These are phyloP conservation scores for Apiotrichum gracile DNA, from an alignment of 1,284 basidiomycete species.

Conservation along the genomic window DNA sequence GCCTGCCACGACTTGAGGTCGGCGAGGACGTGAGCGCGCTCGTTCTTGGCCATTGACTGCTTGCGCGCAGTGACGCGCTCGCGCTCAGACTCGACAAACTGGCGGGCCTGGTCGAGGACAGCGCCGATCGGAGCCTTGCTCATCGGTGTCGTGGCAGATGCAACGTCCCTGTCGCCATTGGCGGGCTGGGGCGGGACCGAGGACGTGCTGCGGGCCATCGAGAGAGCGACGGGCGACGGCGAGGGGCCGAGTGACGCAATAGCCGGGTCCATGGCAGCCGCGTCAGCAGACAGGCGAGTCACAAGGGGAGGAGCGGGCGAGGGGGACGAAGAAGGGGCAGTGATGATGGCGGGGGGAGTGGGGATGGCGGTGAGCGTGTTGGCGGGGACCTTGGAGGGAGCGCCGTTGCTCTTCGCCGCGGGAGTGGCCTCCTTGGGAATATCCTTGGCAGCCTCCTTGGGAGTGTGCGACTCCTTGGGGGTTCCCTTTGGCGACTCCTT, in stretches of 20 bases:
- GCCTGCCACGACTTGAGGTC: constrained; percentile 88
- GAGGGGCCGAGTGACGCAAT: constrained; percentile 16
- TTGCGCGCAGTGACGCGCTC: constrained; percentile 83
- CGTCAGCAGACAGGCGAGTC: constrained; percentile 13
- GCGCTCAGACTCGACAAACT: constrained; percentile 83
- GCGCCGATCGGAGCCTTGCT: constrained; percentile 18
- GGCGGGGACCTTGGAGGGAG: constrained; percentile 1
- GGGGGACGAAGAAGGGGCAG: background rate
- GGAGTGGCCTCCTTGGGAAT: background rate
- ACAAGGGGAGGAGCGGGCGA: constrained; percentile 2
- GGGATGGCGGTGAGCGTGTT: constrained; percentile 17
- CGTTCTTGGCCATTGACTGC: constrained; percentile 80
- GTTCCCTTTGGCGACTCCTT: background rate
- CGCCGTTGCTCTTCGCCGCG: constrained; percentile 21
- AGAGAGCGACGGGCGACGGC: background rate
- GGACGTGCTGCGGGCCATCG: constrained; percentile 18
- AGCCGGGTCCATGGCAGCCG: constrained; percentile 22
- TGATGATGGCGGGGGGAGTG: constrained; percentile 8
- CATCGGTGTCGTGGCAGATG: constrained; percentile 5
- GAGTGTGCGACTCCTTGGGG: constrained; percentile 1
- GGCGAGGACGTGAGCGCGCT: constrained; percentile 57
- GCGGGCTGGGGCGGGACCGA: constrained; percentile 10
- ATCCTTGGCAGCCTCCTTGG: constrained; percentile 4
- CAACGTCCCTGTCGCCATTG: constrained; percentile 12
- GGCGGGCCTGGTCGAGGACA: constrained; percentile 58